Base-by-base conservation (phyloP, 2,329 filamentous ascomycete species). In the Verruconis gallopava region DNA sequence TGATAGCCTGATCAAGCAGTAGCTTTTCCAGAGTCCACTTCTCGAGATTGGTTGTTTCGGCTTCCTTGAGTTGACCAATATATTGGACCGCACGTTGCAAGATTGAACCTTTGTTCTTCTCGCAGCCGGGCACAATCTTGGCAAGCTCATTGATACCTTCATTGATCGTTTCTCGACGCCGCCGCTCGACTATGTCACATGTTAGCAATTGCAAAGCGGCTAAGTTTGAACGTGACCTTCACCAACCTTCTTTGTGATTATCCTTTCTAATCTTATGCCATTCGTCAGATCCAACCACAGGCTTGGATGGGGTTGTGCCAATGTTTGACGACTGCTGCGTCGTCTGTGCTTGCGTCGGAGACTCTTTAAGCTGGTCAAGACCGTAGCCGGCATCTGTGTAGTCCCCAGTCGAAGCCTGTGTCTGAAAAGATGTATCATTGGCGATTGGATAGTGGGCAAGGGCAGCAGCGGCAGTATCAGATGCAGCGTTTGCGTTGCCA, bases 31-130 rank as follows among this genome's bases (percentile, higher is more conserved):
- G 68, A 3, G 84, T 89, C 83, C 84, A 91, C 62, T 94, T 86
- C 59, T 94, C 89, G 48, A 93, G 86, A 58, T 94, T 94, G 49
- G 91, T 83, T 13, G 82, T 77, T 59, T 94, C 89, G 52, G 94
- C 93, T 59, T 95, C 86, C 59, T 91, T 93, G 13, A 98, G 73
- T 56, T 95, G 86, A 9, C 79, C 82, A 57, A 98, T 96, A 66
- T 94, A 96, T 49, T 85, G 79, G 6, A 95, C 89, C 0, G 91
- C 86, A 22, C 89, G 84, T 57, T 93, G 84, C 28, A 98, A 69
- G 49, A 98, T 96, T 2, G 86, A 93, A 1, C 91, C 91, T 64
- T 98, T 98, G 69, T 98, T 96, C 71, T 96, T 98, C 64, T 98
- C 91, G 55, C 89, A 95, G 12, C 86, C 86, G 0, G 91, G 91